These are phyloP conservation scores for Cadophora sp. DNA, from an alignment of 2,329 filamentous ascomycete species.

Conservation along the genomic window DNA sequence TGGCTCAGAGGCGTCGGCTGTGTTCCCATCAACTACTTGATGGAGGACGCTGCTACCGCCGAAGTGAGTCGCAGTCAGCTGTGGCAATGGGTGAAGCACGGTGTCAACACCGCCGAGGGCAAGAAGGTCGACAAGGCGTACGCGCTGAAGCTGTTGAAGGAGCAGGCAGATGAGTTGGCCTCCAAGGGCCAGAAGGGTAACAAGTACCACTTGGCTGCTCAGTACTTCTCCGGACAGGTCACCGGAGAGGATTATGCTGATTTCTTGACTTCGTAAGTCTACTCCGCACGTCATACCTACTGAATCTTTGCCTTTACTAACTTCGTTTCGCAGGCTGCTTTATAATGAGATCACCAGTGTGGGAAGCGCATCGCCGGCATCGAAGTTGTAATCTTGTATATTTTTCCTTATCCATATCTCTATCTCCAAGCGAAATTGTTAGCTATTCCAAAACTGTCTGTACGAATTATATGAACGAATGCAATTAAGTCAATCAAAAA, in stretches of 20 bases:
- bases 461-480: slow-evolving; percentile 28
- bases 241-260: slow-evolving; percentile 98
- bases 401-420: slow-evolving; percentile 3
- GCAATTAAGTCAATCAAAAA: neutral
- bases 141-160: slow-evolving; percentile 82
- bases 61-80: slow-evolving; percentile 94
- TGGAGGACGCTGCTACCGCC: slow-evolving; percentile 98
- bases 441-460: slow-evolving; percentile 16
- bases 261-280: slow-evolving; percentile 82
- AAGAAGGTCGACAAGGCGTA: slow-evolving; percentile 94
- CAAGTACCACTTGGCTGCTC: slow-evolving; percentile 87
- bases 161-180: slow-evolving; percentile 79
- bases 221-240: slow-evolving; percentile 92
- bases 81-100: slow-evolving; percentile 90
- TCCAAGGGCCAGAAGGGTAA: slow-evolving; percentile 83
- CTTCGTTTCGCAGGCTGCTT: slow-evolving; percentile 65
- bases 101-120: slow-evolving; percentile 80
- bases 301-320: slow-evolving; percentile 13
- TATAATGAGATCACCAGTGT: slow-evolving; percentile 88
- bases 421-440: slow-evolving; percentile 24
- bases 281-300: neutral
- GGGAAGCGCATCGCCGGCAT: slow-evolving; percentile 51
- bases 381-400: slow-evolving; percentile 40
- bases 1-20: slow-evolving; percentile 96
- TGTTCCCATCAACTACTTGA: slow-evolving; percentile 96